Evolutionary conservation across 805 yeast genomes (phyloP).

Genomic region (Ogataea nitratoaversa): DNA sequence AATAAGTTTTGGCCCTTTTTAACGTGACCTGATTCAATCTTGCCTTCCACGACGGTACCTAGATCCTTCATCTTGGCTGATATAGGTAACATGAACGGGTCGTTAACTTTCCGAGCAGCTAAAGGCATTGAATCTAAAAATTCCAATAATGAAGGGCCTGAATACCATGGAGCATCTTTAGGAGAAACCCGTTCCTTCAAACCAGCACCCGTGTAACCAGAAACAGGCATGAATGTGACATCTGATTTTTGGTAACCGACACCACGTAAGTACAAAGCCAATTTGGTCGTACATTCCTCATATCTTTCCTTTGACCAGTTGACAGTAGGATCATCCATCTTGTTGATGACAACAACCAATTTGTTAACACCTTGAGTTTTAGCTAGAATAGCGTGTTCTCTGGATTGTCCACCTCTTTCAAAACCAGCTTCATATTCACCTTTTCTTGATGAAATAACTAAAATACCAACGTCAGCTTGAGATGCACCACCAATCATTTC

Average conservation of each 20-base stretch:
- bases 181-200: constrained; percentile 77
- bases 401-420: constrained; percentile 98
- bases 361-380: constrained; percentile 98
- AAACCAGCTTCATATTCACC: constrained; percentile 99
- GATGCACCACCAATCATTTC: constrained; percentile 99
- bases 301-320: constrained; percentile 94
- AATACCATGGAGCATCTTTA: constrained; percentile 85
- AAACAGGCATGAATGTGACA: constrained; percentile 91
- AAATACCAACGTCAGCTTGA: constrained; percentile 97
- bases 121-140: constrained; percentile 79
- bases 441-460: constrained; percentile 96
- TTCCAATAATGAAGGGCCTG: constrained; percentile 88
- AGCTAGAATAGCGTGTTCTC: constrained; percentile 96
- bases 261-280: constrained; percentile 73
- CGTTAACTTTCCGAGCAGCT: constrained; percentile 81
- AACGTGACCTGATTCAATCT: constrained; percentile 92
- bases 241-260: constrained; percentile 90
- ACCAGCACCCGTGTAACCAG: constrained; percentile 97
- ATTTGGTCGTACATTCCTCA: constrained; percentile 87
- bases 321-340: constrained; percentile 99
- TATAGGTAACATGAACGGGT: constrained; percentile 96
- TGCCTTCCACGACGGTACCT: constrained; percentile 98
- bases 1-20: constrained; percentile 72
- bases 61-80: constrained; percentile 93
- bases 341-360: constrained; percentile 89